These are phyloP conservation scores for Oleoguttula mirabilis DNA, from an alignment of 495 filamentous ascomycete species.

Conservation along the genomic window DNA sequence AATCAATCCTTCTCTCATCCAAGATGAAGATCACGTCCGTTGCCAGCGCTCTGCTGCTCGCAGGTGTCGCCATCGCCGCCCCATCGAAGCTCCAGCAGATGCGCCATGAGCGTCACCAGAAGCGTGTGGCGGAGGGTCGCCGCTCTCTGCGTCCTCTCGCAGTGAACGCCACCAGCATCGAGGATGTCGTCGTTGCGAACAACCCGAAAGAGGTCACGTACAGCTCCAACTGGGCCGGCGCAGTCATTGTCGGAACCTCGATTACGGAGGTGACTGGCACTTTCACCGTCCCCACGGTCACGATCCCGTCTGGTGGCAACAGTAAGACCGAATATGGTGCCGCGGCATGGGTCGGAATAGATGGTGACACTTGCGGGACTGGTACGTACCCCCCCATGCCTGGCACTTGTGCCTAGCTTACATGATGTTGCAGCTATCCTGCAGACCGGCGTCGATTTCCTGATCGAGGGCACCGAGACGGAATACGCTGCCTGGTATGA, in stretches of 20 bases:
- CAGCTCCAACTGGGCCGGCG: constrained; percentile 14
- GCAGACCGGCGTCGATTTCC: constrained; percentile 51
- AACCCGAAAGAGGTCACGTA: background rate
- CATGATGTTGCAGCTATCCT: constrained; percentile 35
- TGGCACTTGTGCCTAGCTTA: too few relatives aligned
- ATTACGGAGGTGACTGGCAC: constrained; percentile 12
- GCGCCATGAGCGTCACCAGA: background rate
- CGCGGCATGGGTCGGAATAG: constrained; percentile 53
- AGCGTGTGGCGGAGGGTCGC: constrained; percentile 1
- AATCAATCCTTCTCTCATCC: too few relatives aligned
- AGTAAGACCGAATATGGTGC: constrained; percentile 35
- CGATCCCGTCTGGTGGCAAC: constrained; percentile 31
- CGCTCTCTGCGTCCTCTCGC: background rate
- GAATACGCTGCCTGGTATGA: constrained; percentile 52
- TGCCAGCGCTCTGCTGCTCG: background rate
- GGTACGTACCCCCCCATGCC: constrained; percentile 1
- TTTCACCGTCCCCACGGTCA: constrained; percentile 16
- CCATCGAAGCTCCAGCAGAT: background rate
- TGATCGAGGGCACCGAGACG: constrained; percentile 27
- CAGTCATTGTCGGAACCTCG: constrained; percentile 5
- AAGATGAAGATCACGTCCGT: constrained; percentile 7
- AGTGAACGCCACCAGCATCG: background rate
- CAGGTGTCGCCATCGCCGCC: constrained; percentile 1
- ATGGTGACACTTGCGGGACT: constrained; percentile 44
- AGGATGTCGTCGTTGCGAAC: background rate